phyloP scores from a whole-genome alignment of 2,329 filamentous ascomycete species.

The Hymenoscyphus fructigenus region DNA sequence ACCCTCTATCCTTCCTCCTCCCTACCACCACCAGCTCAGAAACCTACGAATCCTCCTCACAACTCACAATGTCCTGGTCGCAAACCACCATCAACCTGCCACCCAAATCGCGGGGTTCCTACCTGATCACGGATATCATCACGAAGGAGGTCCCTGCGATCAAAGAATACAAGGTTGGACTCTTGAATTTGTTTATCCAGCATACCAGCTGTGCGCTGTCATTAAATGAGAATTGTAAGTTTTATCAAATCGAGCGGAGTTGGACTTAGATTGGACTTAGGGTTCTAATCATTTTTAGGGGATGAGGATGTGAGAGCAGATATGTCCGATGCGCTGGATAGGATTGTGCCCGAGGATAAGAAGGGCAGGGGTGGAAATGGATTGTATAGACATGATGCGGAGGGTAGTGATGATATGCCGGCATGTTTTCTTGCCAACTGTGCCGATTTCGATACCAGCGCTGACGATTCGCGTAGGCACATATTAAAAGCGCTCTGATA shows the following conservation, averaged over 20 bases:
- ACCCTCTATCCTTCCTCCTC: constrained; percentile 46
- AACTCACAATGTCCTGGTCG: constrained; percentile 64
- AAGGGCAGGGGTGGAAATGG: constrained; percentile 59
- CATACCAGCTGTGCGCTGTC: constrained; percentile 90
- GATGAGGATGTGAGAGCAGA: constrained; percentile 83
- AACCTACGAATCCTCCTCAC: constrained; percentile 12
- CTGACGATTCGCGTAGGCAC: constrained; percentile 64
- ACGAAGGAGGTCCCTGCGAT: constrained; percentile 74
- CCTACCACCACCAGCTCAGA: constrained; percentile 23
- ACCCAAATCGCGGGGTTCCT: constrained; percentile 74
- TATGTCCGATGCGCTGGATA: constrained; percentile 87
- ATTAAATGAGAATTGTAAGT: constrained; percentile 81
- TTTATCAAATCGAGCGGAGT: background rate
- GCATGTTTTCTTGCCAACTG: constrained; percentile 44
- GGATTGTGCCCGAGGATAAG: constrained; percentile 80
- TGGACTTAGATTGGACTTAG: too few relatives aligned
- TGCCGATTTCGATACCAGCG: constrained; percentile 4
- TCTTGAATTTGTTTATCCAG: constrained; percentile 89
- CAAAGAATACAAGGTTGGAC: constrained; percentile 75
- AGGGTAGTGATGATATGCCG: constrained; percentile 93
- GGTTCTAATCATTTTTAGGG: constrained; percentile 15
- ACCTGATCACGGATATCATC: constrained; percentile 83
- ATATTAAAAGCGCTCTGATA: constrained; percentile 88
- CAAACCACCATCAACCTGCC: constrained; percentile 86
- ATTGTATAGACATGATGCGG: constrained; percentile 82